Evolutionary conservation across 768 basidiomycete species (phyloP).

Genomic region (Postia placenta): DNA sequence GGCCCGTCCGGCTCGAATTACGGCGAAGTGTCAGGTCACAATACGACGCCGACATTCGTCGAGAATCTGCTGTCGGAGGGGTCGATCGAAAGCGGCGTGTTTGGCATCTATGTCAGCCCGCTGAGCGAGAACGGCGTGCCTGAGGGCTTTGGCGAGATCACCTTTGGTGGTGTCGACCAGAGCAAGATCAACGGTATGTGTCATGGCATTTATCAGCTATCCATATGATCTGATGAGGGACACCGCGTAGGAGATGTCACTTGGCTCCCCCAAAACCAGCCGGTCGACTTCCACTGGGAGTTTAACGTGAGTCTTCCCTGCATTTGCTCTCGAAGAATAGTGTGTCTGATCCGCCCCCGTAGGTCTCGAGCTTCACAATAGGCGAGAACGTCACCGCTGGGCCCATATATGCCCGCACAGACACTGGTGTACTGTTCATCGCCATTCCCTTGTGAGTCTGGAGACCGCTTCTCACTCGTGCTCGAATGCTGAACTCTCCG

Average conservation of each 20-base stretch:
- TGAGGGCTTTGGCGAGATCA: conserved; percentile 2
- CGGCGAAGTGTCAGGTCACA: neutral
- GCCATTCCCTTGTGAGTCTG: neutral
- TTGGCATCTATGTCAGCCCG: conserved; percentile 1
- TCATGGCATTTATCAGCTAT: neutral
- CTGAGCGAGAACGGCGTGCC: neutral
- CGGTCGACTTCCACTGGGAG: conserved; percentile 1
- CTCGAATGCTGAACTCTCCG: neutral
- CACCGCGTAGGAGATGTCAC: conserved; percentile 1
- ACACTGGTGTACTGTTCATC: conserved; percentile 1
- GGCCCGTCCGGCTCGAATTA: conserved; percentile 1
- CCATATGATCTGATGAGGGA: no score
- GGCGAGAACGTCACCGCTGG: neutral
- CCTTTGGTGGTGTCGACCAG: conserved; percentile 3
- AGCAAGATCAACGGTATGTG: neutral
- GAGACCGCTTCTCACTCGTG: neutral
- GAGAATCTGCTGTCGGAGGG: neutral
- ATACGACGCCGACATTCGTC: conserved; percentile 3
- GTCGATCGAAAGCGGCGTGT: neutral
- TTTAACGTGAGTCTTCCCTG: conserved; percentile 1
- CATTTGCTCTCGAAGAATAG: no score
- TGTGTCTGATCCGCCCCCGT: no score
- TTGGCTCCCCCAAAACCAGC: neutral
- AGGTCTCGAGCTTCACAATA: neutral
- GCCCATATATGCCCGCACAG: conserved; percentile 3